phyloP scores from a whole-genome alignment of 2,329 filamentous ascomycete species.

The Fusarium nodosum region DNA sequence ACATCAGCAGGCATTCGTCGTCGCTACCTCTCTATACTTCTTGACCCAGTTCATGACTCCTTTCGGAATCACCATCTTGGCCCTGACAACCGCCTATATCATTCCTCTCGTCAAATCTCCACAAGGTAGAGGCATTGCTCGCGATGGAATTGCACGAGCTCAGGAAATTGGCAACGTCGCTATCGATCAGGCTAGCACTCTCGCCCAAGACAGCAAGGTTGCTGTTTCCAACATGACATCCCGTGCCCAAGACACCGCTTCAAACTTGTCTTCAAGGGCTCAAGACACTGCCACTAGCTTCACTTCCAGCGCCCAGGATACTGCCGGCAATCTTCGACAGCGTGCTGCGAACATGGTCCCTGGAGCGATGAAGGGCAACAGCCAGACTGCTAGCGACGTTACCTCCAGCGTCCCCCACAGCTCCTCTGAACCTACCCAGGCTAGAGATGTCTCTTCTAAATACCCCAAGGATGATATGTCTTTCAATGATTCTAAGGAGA shows the following conservation, averaged over 20 bases:
- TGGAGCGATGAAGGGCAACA: background rate
- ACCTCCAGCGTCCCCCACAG: conserved; percentile 12
- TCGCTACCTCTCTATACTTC: conserved; percentile 21
- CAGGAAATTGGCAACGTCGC: conserved; percentile 31
- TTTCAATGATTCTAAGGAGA: background rate
- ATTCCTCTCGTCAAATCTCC: conserved; percentile 38
- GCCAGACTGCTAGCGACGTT: conserved; percentile 4
- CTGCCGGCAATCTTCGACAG: conserved; percentile 15
- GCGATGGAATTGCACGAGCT: conserved; percentile 25
- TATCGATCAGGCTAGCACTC: conserved; percentile 23
- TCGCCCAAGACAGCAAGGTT: conserved; percentile 29
- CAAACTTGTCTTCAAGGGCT: background rate
- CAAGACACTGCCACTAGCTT: conserved; percentile 21
- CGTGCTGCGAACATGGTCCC: conserved; percentile 30
- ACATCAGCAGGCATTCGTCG: conserved; percentile 24
- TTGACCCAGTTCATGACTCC: conserved; percentile 35
- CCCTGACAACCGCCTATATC: conserved; percentile 27
- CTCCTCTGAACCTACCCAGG: conserved; percentile 12
- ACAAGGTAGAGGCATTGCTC: conserved; percentile 19
- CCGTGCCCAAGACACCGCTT: conserved; percentile 21
- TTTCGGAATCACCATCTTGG: conserved; percentile 33
- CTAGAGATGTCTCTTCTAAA: conserved; percentile 21
- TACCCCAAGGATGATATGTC: conserved; percentile 1
- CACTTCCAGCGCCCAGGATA: conserved; percentile 32
- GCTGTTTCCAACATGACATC: conserved; percentile 30